Conservation (phyloP, 192 early-diverging fungal species). For the Coemansia pectinata region DNA sequence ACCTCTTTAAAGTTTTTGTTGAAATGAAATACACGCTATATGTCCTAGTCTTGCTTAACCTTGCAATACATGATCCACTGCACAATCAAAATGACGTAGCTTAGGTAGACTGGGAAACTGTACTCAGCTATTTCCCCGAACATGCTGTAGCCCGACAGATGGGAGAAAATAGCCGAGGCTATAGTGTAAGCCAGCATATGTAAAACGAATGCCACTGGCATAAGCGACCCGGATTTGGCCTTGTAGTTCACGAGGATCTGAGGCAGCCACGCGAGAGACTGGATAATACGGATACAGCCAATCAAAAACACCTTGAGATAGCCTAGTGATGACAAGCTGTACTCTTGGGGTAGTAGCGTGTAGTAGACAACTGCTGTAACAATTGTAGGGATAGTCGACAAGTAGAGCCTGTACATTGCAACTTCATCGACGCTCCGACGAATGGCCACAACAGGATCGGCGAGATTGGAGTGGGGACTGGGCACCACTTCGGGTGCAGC, state of each 20-base stretch:
- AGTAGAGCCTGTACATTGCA: constrained; percentile 5
- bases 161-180: not conserved
- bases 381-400: not conserved
- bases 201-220: not conserved
- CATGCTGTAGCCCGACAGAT: not conserved
- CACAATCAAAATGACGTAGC: not conserved
- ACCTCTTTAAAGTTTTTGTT: not conserved
- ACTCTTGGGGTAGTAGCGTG: no score
- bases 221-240: not conserved
- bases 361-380: not conserved
- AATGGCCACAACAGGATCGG: not conserved
- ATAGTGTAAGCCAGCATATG: not conserved
- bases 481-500: not conserved
- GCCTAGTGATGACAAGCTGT: not conserved
- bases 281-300: not conserved
- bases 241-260: constrained; percentile 7
- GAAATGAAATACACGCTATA: not conserved
- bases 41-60: not conserved
- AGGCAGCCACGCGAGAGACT: not conserved
- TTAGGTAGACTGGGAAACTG: not conserved
- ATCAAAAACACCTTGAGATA: not conserved
- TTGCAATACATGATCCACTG: not conserved
- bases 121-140: not conserved
- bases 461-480: not conserved
- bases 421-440: constrained; percentile 7